Base-by-base conservation (phyloP, 2,329 filamentous ascomycete species). In the Trichoderma lentiforme region DNA sequence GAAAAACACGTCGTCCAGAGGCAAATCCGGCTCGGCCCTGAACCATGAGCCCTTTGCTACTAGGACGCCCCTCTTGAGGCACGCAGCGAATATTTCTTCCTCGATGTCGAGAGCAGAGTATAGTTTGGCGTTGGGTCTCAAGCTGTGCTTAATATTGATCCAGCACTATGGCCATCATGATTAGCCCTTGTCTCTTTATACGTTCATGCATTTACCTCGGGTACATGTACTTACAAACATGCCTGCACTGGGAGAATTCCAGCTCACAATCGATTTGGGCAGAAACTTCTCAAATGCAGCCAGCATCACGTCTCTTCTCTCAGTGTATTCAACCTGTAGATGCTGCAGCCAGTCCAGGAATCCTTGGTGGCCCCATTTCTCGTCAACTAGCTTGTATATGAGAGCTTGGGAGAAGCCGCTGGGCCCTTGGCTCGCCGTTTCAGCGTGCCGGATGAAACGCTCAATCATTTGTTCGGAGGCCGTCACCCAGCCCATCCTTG, bases 31-130 rank as follows among this genome's bases (percentile, higher is more conserved):
- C 79, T 96, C 92, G 1, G 95, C 93, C 72, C 90, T 88, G 86
- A 98, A 99, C 95, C 95, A 98, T 61, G 91, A 95, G 3, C 96
- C 96, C 63, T 92, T 88, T 72, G 93, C 94, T 2, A 96, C 86
- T 58, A 99, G 86, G 6, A 96, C 93, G 21, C 93, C 92, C 76
- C 91, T 88, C 3, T 90, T 88, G 70, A 98, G 91, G 73, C 91
- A 91, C 0, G 88, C 85, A 76, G 92, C 82, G 85, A 97, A 98
- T 60, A 99, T 94, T 69, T 93, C 90, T 76, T 97, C 91, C 81
- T 99, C 96, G 53, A 99, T 86, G 43, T 89, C 89, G 24, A 88
- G 80, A 62, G 93, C 83, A 61, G 81, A 83, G 74, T 86, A 88
- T 18, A 78, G 82, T 2, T 80, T 79, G 43, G 86, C 85, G 14